These are phyloP conservation scores for Chloranthus sessilifolius DNA, from an alignment of 164 flowering plant genomes.

Conservation along the genomic window DNA sequence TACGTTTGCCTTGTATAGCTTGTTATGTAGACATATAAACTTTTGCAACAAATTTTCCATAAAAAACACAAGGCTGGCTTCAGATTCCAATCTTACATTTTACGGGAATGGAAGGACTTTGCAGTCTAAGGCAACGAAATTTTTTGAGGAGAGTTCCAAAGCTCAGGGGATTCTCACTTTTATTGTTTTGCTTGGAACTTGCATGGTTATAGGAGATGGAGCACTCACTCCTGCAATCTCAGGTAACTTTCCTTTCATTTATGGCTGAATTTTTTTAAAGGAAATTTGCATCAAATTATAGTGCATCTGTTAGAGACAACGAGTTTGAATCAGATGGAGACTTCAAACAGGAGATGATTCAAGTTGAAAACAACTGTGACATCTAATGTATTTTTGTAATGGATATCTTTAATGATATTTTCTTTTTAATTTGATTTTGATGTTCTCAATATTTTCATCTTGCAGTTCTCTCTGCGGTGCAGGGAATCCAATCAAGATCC, in stretches of 20 bases:
- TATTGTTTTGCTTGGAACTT: conserved; percentile 24
- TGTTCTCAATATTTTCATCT: neutral
- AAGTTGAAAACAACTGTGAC: too few species aligned
- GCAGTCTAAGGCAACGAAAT: conserved; percentile 18
- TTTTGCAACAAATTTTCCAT: conserved; percentile 6
- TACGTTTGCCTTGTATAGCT: conserved; percentile 26
- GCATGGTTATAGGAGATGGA: conserved; percentile 36
- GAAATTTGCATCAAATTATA: too few species aligned
- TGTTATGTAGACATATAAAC: conserved; percentile 17
- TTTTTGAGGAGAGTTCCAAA: conserved; percentile 14
- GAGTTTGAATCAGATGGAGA: too few species aligned
- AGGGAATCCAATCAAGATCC: conserved; percentile 24
- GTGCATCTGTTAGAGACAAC: too few species aligned
- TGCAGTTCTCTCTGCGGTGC: conserved; percentile 28
- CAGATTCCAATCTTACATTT: conserved; percentile 9
- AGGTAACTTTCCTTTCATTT: conserved; percentile 12
- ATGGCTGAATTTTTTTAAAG: too few species aligned
- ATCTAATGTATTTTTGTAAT: too few species aligned
- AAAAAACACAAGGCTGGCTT: conserved; percentile 13
- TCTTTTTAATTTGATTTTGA: neutral
- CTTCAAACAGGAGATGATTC: too few species aligned
- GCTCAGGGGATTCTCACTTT: conserved; percentile 19
- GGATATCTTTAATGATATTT: neutral
- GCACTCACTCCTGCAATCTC: conserved; percentile 28
- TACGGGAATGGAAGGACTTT: conserved; percentile 8